phyloP scores from a whole-genome alignment of 148 eudicot species.

The Cornus florida region DNA sequence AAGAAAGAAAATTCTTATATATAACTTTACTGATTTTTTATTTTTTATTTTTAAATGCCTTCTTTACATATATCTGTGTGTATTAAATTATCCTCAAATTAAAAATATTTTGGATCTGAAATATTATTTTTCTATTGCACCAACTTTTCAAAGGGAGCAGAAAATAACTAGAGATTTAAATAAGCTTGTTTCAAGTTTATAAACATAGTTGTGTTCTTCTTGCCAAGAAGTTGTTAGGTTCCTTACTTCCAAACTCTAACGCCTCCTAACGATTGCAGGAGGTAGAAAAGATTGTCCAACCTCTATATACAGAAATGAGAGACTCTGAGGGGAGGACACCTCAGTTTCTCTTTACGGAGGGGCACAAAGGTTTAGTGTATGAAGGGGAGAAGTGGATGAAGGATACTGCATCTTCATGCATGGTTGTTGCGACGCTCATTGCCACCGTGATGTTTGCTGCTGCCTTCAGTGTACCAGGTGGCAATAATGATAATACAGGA shows the following conservation, averaged over 20 bases:
- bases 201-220: not conserved
- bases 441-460: constrained; percentile 16
- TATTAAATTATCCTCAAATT: too few species aligned
- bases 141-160: not conserved
- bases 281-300: constrained; percentile 18
- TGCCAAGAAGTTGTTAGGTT: not conserved
- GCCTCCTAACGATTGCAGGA: constrained; percentile 2
- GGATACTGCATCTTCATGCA: constrained; percentile 24
- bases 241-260: not conserved
- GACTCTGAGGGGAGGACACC: constrained; percentile 17
- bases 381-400: constrained; percentile 19
- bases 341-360: constrained; percentile 9
- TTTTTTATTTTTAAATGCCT: not conserved
- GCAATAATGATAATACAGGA: constrained; percentile 12
- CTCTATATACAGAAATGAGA: constrained; percentile 12
- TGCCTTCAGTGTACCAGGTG: constrained; percentile 11
- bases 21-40: too few species aligned
- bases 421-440: constrained; percentile 22
- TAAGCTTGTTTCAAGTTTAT: not conserved
- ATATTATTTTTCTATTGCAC: not conserved
- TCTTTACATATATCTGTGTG: too few species aligned
- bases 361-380: constrained; percentile 4
- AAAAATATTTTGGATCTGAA: not conserved
- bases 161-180: not conserved
- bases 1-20: not conserved